Conservation (phyloP, 1,139 yeast species). For the Candida tropicalis region DNA sequence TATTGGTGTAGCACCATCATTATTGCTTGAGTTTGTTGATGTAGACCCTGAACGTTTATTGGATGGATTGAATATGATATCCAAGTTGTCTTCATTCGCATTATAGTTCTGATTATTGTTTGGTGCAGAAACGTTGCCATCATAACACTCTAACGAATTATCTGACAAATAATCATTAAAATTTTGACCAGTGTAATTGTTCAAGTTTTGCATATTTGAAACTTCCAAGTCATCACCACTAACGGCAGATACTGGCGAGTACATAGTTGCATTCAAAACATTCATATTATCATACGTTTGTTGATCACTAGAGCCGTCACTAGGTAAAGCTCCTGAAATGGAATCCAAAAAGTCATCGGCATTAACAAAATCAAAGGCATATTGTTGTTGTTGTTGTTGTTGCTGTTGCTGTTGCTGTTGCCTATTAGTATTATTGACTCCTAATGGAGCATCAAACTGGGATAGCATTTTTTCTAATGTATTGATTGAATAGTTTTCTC, state of each 20-base stretch:
- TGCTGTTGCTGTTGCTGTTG: conserved; percentile 3
- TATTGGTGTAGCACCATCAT: conserved; percentile 24
- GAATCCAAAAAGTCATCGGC: conserved; percentile 39
- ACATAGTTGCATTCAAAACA: conserved; percentile 7
- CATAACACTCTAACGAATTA: conserved; percentile 13
- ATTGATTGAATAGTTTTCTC: background rate
- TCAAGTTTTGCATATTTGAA: conserved; percentile 6
- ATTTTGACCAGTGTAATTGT: conserved; percentile 10
- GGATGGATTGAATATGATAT: conserved; percentile 3
- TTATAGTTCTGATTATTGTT: background rate
- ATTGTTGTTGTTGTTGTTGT: conserved; percentile 4
- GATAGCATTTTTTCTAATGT: conserved; percentile 1
- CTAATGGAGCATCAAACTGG: conserved; percentile 3
- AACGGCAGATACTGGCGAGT: conserved; percentile 14
- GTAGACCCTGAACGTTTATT: conserved; percentile 14
- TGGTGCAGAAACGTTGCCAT: conserved; percentile 3
- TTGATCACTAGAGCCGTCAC: background rate
- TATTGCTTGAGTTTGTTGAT: conserved; percentile 13
- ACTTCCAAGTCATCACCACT: conserved; percentile 15
- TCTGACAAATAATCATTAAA: conserved; percentile 13
- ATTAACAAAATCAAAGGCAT: conserved; percentile 33
- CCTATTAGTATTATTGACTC: background rate
- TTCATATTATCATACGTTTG: conserved; percentile 3
- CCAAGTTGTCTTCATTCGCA: conserved; percentile 3
- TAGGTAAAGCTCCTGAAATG: conserved; percentile 28